Base-by-base conservation (phyloP, 257 asterid species). In the Ilex aquifolium region DNA sequence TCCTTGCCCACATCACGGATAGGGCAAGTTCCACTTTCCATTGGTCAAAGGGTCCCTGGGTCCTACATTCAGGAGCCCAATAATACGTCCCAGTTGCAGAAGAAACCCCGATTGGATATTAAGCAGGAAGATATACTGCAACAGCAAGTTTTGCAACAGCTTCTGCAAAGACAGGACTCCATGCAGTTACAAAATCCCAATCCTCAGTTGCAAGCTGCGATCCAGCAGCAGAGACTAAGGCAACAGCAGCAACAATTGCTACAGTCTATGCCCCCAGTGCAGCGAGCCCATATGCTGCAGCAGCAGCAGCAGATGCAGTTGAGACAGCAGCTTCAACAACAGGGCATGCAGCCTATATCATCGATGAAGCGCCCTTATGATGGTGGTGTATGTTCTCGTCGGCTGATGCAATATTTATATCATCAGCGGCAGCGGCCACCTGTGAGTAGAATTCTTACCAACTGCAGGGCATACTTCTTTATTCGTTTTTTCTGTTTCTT, bases 341-440 rank as follows among this genome's bases (percentile, higher is more conserved):
- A 86, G 74, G 93, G 95, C 3, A 52, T 75, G 79, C 94, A 78
- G 79, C 83, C 94, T 69, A 73, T 73, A 40, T 69, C 94, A 64
- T 89, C 82, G 13, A 42, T 80, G 66, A 90, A 93, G 73, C 92
- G 95, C 32, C 86, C 96, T 54, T 81, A 80, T 65, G 99, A 90
- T 68, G 85, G 90, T 63, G 94, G 96, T 64, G 93, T 93, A 12
- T 93, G 99, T 78, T 84, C 99, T n/a, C 91, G 99, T 60, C 87
- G 95, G 49, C 74, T 93, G 61, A 93, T 93, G 99, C 96, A 93
- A 64, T 93, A 90, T 67, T 69, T 93, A 44, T 93, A 93, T 78
- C 97, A 93, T 66, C 96, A 93, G 81, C 76, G 97, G 63, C 99
- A 87, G 70, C 79, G 95, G 55, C 97, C 95, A 64, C 77, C 83